Evolutionary conservation across 2,329 filamentous ascomycete species (phyloP), one percentile per base, ranked within the genome.

Genomic region (Xenoacremonium recifei): DNA sequence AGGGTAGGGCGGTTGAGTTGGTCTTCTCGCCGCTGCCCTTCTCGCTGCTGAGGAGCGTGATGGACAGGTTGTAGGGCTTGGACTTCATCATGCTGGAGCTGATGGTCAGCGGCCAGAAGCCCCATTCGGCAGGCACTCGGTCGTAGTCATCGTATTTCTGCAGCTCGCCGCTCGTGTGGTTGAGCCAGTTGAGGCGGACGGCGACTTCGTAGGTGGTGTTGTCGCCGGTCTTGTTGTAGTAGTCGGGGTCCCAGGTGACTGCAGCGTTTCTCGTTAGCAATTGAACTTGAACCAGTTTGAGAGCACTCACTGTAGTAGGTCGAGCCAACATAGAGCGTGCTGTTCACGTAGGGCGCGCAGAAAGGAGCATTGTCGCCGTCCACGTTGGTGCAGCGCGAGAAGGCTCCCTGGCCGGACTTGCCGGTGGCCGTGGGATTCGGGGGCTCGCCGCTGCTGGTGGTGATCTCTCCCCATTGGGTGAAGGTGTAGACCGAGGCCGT

Each of bases 191-290:
- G 48, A 72, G 61, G 48, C 69, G 68, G 54, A 66, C 44, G 23
- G 56, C 50, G 39, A 68, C 53, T 19, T 60, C 58, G 40, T 56
- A 46, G 21, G 62, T 61, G 20, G 52, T 39, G 50, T 65, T 66
- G 47, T 44, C 48, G 51, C 70, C 67, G 41, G 65, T 61, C 35
- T 63, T 57, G 53, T 66, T 65, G 64, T 77, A 79, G 61, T 66
- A 75, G 37, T 68, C 62, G 18, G 76, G 65, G 50, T 82, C 76
- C 77, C 77, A 81, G 20, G 75, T 79, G 40, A 81, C 77, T 80
- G 35, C 6, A 4, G 20, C 23, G 13, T 27, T 27, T 27, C n/a
- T n/a, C 7, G 23, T 9, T 27, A 9, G 7, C 23, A 27, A 27
- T 27, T 27, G 23, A 9, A 27, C 7, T 7, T 9, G 13, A 27